phyloP scores from a whole-genome alignment of 495 filamentous ascomycete genomes.

The Platismatia glauca region DNA sequence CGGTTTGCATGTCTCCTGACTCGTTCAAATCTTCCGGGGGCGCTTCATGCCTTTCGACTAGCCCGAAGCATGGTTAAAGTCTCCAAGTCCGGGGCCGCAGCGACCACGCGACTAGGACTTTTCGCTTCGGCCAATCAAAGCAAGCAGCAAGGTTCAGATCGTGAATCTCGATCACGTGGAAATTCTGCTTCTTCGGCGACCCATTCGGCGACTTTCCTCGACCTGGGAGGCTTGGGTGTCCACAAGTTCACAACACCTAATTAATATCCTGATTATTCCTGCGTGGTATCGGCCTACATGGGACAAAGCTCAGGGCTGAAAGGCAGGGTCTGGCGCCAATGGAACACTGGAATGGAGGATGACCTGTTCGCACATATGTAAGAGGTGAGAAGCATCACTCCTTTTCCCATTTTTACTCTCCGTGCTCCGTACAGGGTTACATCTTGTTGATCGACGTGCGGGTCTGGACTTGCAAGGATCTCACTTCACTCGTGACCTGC shows the following conservation, averaged over 20 bases:
- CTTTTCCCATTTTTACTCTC: too few species aligned
- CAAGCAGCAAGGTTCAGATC: background rate
- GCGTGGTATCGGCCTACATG: too few species aligned
- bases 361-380: too few species aligned
- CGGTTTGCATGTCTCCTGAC: background rate
- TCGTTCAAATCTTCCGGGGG: background rate
- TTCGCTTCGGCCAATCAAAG: background rate
- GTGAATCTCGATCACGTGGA: background rate
- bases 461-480: background rate
- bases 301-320: background rate
- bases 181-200: background rate
- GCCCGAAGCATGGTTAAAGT: background rate
- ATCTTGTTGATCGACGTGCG: too few species aligned
- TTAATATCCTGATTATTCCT: too few species aligned
- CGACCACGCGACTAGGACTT: background rate
- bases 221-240: background rate
- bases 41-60: background rate
- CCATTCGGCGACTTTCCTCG: background rate
- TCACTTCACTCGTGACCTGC: background rate
- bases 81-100: background rate
- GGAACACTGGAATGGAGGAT: too few species aligned
- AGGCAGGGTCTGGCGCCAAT: background rate
- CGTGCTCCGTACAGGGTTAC: too few species aligned
- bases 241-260: too few species aligned
- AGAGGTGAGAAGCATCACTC: too few species aligned